Evolutionary conservation across 108 stramenopile genomes (phyloP), one percentile per base, ranked within the genome.

Genomic region (Cyclostephanos invisitatus): DNA sequence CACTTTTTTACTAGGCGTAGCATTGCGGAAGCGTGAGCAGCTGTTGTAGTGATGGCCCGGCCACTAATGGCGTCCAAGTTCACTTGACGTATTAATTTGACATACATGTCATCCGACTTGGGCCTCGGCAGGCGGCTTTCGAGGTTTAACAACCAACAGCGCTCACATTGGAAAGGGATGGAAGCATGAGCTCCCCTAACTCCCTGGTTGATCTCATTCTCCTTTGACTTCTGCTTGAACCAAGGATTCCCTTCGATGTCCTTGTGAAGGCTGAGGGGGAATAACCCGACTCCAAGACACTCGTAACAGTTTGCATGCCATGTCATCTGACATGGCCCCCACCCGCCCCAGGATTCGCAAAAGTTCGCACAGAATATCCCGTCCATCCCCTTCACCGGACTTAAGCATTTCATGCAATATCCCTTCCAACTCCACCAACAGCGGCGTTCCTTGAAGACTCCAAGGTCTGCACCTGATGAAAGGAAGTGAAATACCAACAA

Each of bases 361-460:
- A 70, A 83, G 63, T 83, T 83, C 32, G 73, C 62, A 70, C 83
- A 80, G 53, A 83, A 83, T 32, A 83, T 65, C 4, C 65, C 76
- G 20, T 58, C 40, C 66, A 60, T 25, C 40, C 6, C 1, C 62
- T 29, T 51, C 28, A 73, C 72, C 21, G 18, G 18, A n/a, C 11
- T 28, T 62, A 29, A 44, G 47, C 83, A 83, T 17, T 35, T 51
- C 4, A 0, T 8, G 62, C 80, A 81, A 17, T 14, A 51, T 0
- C 68, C 74, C 28, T 6, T 50, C 80, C 62, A 76, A 6, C 44
- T 35, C 74, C 69, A 81, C 53, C 59, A 75, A 5, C 5, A 46
- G 17, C 12, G 44, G 44, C 44, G 14, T 46, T 46, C 44, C 1
- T 46, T 15, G 0, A 15, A 54, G 22, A 25, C 9, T 27, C 53